Conservation (phyloP, 2,329 filamentous ascomycete species). For the Botrytis porri region DNA sequence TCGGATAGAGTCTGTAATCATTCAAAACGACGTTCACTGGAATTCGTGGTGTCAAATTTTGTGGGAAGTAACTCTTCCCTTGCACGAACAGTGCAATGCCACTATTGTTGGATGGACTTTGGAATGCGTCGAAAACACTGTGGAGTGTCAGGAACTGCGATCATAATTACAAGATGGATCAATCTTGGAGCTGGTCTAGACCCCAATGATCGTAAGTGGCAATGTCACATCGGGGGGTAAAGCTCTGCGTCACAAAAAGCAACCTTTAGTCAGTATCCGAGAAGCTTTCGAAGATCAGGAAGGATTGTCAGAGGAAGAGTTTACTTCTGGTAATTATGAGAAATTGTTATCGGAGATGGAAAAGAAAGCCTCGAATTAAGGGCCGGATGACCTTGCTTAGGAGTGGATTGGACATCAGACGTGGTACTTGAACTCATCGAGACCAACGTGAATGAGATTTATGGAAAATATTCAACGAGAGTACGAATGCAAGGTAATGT, state of each 20-base stretch:
- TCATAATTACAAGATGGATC: constrained; percentile 21
- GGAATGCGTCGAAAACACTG: constrained; percentile 22
- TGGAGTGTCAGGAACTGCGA: constrained; percentile 22
- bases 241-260: neutral
- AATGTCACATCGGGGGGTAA: constrained; percentile 6
- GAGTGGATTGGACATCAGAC: constrained; percentile 6
- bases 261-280: constrained; percentile 5
- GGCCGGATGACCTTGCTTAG: constrained; percentile 12
- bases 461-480: neutral
- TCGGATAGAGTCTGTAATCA: constrained; percentile 19
- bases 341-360: constrained; percentile 14
- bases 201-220: constrained; percentile 21
- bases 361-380: neutral
- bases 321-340: constrained; percentile 15
- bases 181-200: constrained; percentile 22
- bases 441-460: neutral
- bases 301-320: constrained; percentile 11
- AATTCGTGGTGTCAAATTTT: constrained; percentile 16
- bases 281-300: constrained; percentile 19
- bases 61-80: constrained; percentile 17
- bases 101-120: constrained; percentile 25
- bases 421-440: constrained; percentile 8
- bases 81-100: constrained; percentile 21
- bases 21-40: constrained; percentile 7
- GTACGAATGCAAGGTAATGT: neutral